A percentile compares a stretch with the other conserved stretches of the same genome.
phyloP scores from a whole-genome alignment of 805 yeast genomes.

The Barnettozyma pratensis region DNA sequence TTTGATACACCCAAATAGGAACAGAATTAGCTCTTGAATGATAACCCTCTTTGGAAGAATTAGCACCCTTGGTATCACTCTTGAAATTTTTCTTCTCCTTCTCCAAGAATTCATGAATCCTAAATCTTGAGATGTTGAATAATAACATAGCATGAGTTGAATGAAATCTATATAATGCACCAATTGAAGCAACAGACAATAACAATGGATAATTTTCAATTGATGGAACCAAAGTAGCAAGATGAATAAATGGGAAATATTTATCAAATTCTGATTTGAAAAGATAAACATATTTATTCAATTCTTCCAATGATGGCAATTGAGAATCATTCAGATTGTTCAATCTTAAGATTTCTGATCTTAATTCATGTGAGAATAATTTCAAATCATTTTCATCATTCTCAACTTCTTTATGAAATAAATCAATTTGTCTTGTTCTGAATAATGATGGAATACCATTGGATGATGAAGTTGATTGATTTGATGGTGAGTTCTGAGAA shows the following conservation, averaged over 20 bases:
- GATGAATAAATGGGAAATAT: constrained; percentile 80
- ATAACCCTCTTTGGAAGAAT: constrained; percentile 11
- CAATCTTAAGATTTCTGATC: constrained; percentile 46
- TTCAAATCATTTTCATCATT: constrained; percentile 22
- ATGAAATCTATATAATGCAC: constrained; percentile 81
- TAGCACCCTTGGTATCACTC: constrained; percentile 9
- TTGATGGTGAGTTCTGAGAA: constrained; percentile 10
- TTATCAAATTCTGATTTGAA: constrained; percentile 75
- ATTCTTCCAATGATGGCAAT: constrained; percentile 71
- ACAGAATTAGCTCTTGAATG: constrained; percentile 40
- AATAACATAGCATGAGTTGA: constrained; percentile 68
- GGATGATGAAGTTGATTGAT: constrained; percentile 3
- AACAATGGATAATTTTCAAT: constrained; percentile 59
- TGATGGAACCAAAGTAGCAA: constrained; percentile 50
- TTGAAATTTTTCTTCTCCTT: constrained; percentile 22
- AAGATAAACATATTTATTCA: constrained; percentile 70
- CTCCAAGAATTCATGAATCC: constrained; percentile 65
- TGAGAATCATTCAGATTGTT: constrained; percentile 52
- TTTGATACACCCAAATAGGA: constrained; percentile 84
- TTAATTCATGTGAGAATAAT: constrained; percentile 45
- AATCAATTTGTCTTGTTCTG: constrained; percentile 60
- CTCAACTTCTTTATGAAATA: constrained; percentile 43
- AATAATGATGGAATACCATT: constrained; percentile 56
- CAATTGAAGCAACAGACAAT: constrained; percentile 80
- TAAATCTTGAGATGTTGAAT: constrained; percentile 61